Percentiles rank a stretch among this genome's conserved stretches.
Conservation (phyloP, 2,329 filamentous ascomycete species). For the Salinomyces thailandicus region DNA sequence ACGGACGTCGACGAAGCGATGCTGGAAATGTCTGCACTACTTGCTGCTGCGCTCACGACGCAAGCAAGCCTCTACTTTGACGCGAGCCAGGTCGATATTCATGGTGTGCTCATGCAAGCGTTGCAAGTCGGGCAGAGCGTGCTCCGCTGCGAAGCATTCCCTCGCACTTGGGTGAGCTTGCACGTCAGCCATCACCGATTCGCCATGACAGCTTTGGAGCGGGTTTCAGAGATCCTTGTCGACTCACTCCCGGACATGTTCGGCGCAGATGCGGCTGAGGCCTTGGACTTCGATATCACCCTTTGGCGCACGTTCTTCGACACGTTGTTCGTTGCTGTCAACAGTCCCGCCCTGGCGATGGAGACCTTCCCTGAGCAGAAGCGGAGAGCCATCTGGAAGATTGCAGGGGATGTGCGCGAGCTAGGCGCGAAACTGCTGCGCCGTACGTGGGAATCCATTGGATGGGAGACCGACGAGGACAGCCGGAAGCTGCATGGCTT, state of each 20-base stretch:
- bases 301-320: constrained; percentile 91
- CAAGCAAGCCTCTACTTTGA: constrained; percentile 23
- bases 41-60: constrained; percentile 50
- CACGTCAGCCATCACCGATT: constrained; percentile 56
- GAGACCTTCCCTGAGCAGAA: constrained; percentile 98
- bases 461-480: constrained; percentile 81
- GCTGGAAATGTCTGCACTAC: constrained; percentile 76
- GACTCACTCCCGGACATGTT: constrained; percentile 78
- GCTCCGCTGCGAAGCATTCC: constrained; percentile 79
- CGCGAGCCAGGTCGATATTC: constrained; percentile 52
- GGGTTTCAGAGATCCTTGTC: constrained; percentile 68
- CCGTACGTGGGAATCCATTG: constrained; percentile 86
- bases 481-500: constrained; percentile 69
- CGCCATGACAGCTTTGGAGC: constrained; percentile 74
- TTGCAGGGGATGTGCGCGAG: constrained; percentile 90
- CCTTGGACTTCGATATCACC: constrained; percentile 68
- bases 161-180: constrained; percentile 78
- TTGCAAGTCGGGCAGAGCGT: constrained; percentile 84
- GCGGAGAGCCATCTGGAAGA: constrained; percentile 93
- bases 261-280: constrained; percentile 55
- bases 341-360: constrained; percentile 76
- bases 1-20: constrained; percentile 60
- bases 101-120: constrained; percentile 63
- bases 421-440: constrained; percentile 77
- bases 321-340: constrained; percentile 77